Base-by-base conservation (phyloP, 768 basidiomycete genomes). In the Porphyrellus cyaneotinctus region DNA sequence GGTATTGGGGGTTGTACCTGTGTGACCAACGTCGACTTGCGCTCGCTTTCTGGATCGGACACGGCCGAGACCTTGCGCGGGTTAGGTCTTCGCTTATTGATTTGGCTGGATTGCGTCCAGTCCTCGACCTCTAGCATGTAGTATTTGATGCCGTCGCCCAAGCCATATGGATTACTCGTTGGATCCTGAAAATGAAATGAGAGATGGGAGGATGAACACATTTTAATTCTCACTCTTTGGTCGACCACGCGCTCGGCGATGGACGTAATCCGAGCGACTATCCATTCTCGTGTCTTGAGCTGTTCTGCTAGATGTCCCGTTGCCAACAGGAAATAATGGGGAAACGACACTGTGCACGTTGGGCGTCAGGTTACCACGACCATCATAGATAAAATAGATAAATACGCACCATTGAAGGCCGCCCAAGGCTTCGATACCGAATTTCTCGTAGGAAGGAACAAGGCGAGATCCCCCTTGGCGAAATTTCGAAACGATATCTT, bases 401-500 rank as follows among this genome's bases (percentile, higher is more conserved):
- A 11, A 37, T 11, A 56, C 83, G 61, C 65, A 93, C 94, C 89
- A 70, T 98, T 99, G 73, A 98, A 99, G 11, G 97, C 97, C 22
- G 95, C 97, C 95, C 97, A 99, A 1, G 92, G 90, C 67, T 90
- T 92, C 38, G 88, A 87, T 7, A 91, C 82, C 26, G 93, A 92
- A 70, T 97, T 97, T 43, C 95, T 78, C 0, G 97, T 99, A 2
- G 97, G 97, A 14, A 99, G 75, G 72, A 99, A 99, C 28, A 99
- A 74, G 1, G 95, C 95, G 46, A 99, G 75, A 71, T 99, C 97
- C 11, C 95, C 94, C 67, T 93, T 95, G 9, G 87, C 78, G 60
- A 98, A 98, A 72, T 95, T 95, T 61, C 92, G 78, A 71, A 97
- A 97, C 0, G 95, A 89, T 51, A 99, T 95, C 72, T 97, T 97